phyloP scores from a whole-genome alignment of 257 asterid genomes.

The Phtheirospermum japonicum region DNA sequence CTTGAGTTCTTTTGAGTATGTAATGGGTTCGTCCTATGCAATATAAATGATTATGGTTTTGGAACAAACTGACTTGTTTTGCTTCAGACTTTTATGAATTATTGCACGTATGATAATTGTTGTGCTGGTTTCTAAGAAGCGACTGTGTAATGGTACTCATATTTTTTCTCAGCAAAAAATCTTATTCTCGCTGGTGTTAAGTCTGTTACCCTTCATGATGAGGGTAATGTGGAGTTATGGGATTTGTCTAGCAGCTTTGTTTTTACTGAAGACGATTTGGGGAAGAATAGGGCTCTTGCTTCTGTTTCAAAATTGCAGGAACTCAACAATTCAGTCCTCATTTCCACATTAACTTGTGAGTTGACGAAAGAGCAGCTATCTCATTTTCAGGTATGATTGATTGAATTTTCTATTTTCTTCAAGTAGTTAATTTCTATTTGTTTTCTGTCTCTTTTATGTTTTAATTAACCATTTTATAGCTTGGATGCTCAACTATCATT shows the following conservation, averaged over 20 bases:
- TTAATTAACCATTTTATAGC: not conserved
- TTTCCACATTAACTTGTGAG: constrained; percentile 34
- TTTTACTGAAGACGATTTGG: constrained; percentile 48
- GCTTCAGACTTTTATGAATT: not conserved
- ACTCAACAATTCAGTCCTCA: constrained; percentile 40
- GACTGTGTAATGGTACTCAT: constrained; percentile 2
- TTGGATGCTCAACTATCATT: not conserved
- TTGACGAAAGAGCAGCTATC: constrained; percentile 40
- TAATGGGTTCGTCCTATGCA: not conserved
- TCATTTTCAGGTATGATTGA: constrained; percentile 35
- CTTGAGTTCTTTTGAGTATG: constrained; percentile 6
- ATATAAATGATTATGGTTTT: not conserved
- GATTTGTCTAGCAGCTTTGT: constrained; percentile 44
- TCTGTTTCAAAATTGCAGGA: constrained; percentile 40
- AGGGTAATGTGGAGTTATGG: constrained; percentile 48
- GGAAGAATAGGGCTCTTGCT: constrained; percentile 46
- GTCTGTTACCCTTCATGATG: constrained; percentile 51
- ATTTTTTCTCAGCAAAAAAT: constrained; percentile 41
- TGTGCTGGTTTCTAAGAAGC: constrained; percentile 9
- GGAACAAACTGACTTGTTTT: not conserved
- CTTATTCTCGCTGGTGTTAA: constrained; percentile 53
- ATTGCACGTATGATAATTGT: not conserved
- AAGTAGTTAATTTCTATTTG: too few relatives aligned
- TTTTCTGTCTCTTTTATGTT: not conserved
- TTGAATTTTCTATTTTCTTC: not conserved